phyloP scores from a whole-genome alignment of 1,139 yeast genomes.

The Geotrichum restrictum region DNA sequence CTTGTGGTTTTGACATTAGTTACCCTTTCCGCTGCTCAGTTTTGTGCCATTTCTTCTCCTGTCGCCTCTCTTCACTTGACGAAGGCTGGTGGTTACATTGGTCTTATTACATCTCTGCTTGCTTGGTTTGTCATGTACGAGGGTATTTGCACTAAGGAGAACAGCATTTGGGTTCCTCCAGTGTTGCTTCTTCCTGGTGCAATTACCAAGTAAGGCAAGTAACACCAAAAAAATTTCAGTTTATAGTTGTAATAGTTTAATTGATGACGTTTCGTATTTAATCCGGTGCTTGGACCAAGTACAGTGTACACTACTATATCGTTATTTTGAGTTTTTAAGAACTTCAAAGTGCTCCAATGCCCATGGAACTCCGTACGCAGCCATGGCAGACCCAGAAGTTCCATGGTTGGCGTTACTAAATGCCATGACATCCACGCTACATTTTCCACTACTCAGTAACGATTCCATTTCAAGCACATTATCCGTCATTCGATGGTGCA shows the following conservation, averaged over 20 bases:
- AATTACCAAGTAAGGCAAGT: conserved; percentile 5
- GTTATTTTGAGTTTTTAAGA: too few relatives aligned
- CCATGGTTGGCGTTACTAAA: conserved; percentile 15
- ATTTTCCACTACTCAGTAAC: not conserved
- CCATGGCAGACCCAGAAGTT: conserved; percentile 11
- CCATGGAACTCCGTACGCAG: conserved; percentile 15
- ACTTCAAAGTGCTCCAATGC: conserved; percentile 1
- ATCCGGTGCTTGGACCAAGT: too few relatives aligned
- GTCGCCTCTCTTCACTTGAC: conserved; percentile 42
- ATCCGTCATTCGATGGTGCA: conserved; percentile 17
- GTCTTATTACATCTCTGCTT: conserved; percentile 66
- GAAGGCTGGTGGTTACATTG: conserved; percentile 78
- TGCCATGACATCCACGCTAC: conserved; percentile 6
- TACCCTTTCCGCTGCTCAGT: conserved; percentile 59
- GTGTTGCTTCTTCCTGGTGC: conserved; percentile 43
- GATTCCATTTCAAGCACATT: conserved; percentile 10
- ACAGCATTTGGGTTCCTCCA: conserved; percentile 58
- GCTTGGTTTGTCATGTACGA: conserved; percentile 92
- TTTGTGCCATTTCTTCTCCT: conserved; percentile 26
- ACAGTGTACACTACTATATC: too few relatives aligned
- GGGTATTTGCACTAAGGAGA: conserved; percentile 74
- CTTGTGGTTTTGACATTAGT: conserved; percentile 65
- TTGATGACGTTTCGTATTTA: too few relatives aligned
- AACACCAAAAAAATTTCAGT: too few relatives aligned
- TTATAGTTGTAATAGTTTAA: too few relatives aligned